phyloP scores from a whole-genome alignment of 169 alveolate species.

The Plasmodium inui region DNA sequence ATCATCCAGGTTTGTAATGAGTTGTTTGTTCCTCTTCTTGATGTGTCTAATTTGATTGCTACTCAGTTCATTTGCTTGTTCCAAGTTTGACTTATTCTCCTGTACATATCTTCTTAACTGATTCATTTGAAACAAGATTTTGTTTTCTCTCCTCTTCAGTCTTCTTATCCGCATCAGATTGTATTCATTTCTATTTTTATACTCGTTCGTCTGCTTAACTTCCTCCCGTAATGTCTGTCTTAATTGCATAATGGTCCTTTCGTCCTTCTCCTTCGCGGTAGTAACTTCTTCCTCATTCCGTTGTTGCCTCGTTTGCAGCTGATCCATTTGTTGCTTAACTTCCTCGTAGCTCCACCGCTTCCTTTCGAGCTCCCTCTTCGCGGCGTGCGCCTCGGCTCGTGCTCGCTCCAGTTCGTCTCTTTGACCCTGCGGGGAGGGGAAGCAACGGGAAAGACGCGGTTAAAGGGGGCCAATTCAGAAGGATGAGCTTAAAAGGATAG shows the following conservation, averaged over 20 bases:
- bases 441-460: not conserved
- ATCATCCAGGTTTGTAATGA: constrained; percentile 6
- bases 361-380: not conserved
- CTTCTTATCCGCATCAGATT: constrained; percentile 17
- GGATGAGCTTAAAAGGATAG: not conserved
- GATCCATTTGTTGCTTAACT: not conserved
- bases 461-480: not conserved
- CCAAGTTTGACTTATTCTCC: constrained; percentile 13
- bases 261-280: constrained; percentile 28
- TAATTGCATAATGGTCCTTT: not conserved
- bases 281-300: not conserved
- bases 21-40: constrained; percentile 15
- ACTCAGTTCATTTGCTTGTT: constrained; percentile 5
- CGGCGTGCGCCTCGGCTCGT: not conserved
- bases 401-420: not conserved
- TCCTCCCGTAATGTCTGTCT: constrained; percentile 16
- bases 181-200: constrained; percentile 11
- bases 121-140: constrained; percentile 8
- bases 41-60: constrained; percentile 1
- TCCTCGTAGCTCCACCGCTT: constrained; percentile 42
- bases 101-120: not conserved
- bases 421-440: constrained; percentile 1
- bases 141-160: constrained; percentile 3
- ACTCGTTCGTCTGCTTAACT: not conserved
- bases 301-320: not conserved